Evolutionary conservation across 495 filamentous ascomycete species (phyloP), one percentile per base, ranked within the genome.

Genomic region (Pseudoneurospora amorphoporcata): DNA sequence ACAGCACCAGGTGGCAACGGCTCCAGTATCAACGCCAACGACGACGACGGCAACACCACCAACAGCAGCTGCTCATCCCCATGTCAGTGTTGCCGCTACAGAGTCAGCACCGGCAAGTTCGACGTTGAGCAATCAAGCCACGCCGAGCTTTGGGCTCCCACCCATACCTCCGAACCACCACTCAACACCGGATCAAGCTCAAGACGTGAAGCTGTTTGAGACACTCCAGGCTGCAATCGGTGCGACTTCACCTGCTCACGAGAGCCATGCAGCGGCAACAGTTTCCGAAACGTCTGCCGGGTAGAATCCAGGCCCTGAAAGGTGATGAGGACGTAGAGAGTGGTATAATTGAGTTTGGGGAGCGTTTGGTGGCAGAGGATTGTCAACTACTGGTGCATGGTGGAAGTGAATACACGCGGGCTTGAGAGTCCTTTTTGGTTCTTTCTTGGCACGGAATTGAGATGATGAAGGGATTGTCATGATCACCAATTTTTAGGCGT

Each of bases 161-260:
- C 74, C 75, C 12, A 75, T 77, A 68, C 76, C 76, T 10, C 76
- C 76, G 5, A 78, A 78, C 53, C 76, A 77, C 45, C 76, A 78
- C 69, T 74, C 76, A n/a, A 74, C 75, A 8, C 76, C 75, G 6
- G 77, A 79, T 42, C 76, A 78, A n/a, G 72, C 71, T 6, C 76
- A 77, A 69, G 77, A 79, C 23, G 41, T 73, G 0, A 75, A 76
- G 39, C 38, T 79, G 16, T 75, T 74, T 32, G 77, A 76, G 58
- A 68, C 70, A 4, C 68, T 79, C 23, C 72, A 73, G 39, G 77
- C 77, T 10, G 76, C 76, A 5, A 73, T 79, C 40, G 74, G 76
- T 16, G 77, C 53, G 19, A 37, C 75, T 23, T 47, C 69, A 32
- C 53, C 53, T 65, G 53, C 53, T 65, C 53, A 65, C 53, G 53